Conservation (phyloP, 2,329 filamentous ascomycete species). For the Colletotrichum graminicola region DNA sequence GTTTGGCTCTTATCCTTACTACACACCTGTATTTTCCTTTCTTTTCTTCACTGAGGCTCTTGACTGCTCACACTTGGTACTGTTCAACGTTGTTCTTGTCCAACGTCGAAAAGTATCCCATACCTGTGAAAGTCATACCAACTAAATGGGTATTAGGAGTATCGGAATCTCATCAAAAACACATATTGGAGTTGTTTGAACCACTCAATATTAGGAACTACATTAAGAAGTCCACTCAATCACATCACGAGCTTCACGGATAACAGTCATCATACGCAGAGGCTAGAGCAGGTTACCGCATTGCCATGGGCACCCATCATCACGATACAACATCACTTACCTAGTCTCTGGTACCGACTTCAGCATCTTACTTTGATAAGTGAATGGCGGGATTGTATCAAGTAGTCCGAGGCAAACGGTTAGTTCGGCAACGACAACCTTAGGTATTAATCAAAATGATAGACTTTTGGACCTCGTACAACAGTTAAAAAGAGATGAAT, state of each 20-base stretch:
- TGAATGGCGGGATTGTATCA: not conserved
- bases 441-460: not conserved
- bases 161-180: not conserved
- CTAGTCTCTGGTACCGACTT: not conserved
- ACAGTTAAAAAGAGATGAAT: not conserved
- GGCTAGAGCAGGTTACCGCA: not conserved
- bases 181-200: no score
- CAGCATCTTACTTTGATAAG: not conserved
- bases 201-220: not conserved
- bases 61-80: no score
- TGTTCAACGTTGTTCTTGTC: no score
- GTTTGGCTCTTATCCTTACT: not conserved
- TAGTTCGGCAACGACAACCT: not conserved
- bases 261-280: not conserved
- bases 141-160: not conserved
- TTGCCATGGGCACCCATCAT: not conserved
- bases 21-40: not conserved
- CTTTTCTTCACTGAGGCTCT: no score
- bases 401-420: not conserved
- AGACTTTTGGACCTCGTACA: not conserved
- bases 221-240: not conserved
- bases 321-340: not conserved
- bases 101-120: no score
- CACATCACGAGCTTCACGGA: not conserved
- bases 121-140: no score